Base-by-base conservation (phyloP, 495 filamentous ascomycete species). In the Oleoguttula mirabilis region DNA sequence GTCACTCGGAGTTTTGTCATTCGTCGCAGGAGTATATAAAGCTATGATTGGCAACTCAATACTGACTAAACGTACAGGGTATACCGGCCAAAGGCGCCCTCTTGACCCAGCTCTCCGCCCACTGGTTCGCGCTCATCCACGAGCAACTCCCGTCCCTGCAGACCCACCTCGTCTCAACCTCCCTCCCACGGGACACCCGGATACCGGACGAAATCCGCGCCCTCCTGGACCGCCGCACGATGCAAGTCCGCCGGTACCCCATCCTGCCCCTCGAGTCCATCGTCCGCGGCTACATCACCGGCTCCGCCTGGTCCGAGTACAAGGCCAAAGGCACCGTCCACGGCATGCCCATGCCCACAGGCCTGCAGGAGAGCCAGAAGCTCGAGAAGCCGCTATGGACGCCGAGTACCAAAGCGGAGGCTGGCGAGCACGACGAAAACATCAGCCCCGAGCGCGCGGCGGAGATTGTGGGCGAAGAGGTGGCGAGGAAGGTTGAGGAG, bases 261-360 rank as follows among this genome's bases (percentile, higher is more conserved):
- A 72, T 92, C 37, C 79, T 94, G 43, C 84, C 84, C n/a, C 72
- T 96, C 45, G 90, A 96, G 64, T 84, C 81, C 14, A 84, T 87
- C 43, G 87, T 94, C 2, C 79, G 88, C 21, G 88, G 90, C 41
- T 95, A 95, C 62, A 80, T 98, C 60, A 94, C 88, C 4, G 90
- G 90, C 10, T 83, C 80, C 41, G 87, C 86, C 3, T 98, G 90
- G 90, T 69, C 66, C 22, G 87, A 93, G 61, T 84, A 84, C 57
- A 62, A 76, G 54, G 70, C 71, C 39, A 65, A 64, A 22, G 82
- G 82, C 31, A 94, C 88, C 1, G 80, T 96, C 17, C 81, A 94
- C 57, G 83, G 82, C 4, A 79, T 86, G 32, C 61, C 67, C 16
- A 65, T 90, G 32, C 66, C 76, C 4, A 63, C 68, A 8, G 84